Conservation (phyloP, 129 eudicot species). For the Pseudognaphalium luteoalbum region DNA sequence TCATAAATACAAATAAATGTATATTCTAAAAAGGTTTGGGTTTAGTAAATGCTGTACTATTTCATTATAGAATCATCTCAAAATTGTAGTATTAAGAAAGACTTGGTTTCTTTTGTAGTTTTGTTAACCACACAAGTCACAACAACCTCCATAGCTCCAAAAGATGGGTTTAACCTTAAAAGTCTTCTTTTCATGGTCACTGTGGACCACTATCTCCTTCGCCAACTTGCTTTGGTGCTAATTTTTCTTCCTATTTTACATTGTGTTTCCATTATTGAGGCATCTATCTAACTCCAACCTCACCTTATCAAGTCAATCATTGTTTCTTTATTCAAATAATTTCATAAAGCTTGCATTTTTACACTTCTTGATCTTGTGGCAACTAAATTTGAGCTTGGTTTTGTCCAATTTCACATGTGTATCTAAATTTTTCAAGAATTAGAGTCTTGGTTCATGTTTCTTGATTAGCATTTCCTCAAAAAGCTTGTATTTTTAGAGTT, state of each 20-base stretch:
- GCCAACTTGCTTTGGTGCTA: constrained; percentile 21
- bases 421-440: constrained; percentile 1
- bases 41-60: too few relatives aligned
- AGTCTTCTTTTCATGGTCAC: constrained; percentile 32
- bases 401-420: constrained; percentile 5
- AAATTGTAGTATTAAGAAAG: background rate
- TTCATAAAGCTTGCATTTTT: background rate
- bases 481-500: constrained; percentile 15
- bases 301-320: constrained; percentile 27
- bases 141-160: constrained; percentile 7
- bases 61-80: background rate
- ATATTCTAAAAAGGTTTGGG: too few relatives aligned
- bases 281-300: constrained; percentile 24
- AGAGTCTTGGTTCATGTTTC: background rate
- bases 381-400: constrained; percentile 25
- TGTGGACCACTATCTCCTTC: constrained; percentile 28
- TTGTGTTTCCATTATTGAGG: constrained; percentile 45
- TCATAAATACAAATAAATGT: background rate
- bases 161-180: constrained; percentile 6
- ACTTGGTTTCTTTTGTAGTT: background rate
- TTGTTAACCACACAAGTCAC: background rate
- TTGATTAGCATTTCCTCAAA: background rate
- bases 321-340: background rate
- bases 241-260: constrained; percentile 29
- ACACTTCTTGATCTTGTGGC: constrained; percentile 5